Conservation (phyloP, 768 basidiomycete species). For the Naganishia vaughanmartiniae region DNA sequence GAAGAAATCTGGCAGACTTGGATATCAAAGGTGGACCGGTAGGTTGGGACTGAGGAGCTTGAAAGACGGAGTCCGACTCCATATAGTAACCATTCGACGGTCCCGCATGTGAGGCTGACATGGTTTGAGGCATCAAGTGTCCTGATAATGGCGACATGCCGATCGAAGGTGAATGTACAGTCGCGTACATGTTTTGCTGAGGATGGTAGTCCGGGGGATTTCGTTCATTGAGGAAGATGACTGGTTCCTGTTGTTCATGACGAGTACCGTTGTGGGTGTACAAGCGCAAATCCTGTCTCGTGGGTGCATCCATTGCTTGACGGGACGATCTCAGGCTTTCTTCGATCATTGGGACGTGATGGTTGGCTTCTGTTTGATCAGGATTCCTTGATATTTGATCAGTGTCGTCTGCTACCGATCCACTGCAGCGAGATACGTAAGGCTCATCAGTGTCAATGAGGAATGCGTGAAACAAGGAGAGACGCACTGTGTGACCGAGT, state of each 20-base stretch:
- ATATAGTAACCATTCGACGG: neutral
- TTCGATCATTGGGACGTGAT: neutral
- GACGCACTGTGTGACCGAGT: neutral
- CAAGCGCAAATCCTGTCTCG: neutral
- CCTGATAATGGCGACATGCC: neutral
- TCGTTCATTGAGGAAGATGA: neutral
- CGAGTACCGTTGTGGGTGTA: neutral
- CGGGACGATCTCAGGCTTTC: neutral
- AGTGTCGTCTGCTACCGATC: neutral
- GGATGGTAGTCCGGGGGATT: neutral
- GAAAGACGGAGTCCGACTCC: constrained; percentile 11
- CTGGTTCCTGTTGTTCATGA: neutral
- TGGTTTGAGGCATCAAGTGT: neutral
- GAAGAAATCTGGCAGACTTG: constrained; percentile 5
- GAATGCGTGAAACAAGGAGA: neutral
- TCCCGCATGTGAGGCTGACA: neutral
- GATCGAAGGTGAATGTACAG: constrained; percentile 4
- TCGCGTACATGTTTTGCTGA: neutral
- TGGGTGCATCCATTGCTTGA: neutral
- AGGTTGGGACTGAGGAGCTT: neutral
- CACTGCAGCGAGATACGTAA: neutral
- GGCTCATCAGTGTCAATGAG: neutral
- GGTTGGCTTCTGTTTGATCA: neutral
- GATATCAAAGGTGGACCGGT: neutral
- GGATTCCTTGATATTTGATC: neutral